Evolutionary conservation across 306 rosid genomes (phyloP).

Genomic region (barrel medic (Medicago truncatula)): MtrunA17r5.0-ANR NC_053049.1:37465001-37465500

Average conservation of each 20-base stretch:
- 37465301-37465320: conserved; percentile 90
- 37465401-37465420: conserved; percentile 28
- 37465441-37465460: conserved; percentile 76
- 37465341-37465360: conserved; percentile 52
- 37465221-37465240: too few relatives aligned
- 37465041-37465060: conserved; percentile 61
- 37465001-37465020: neutral
- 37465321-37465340: conserved; percentile 78
- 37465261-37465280: conserved; percentile 39
- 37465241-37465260: neutral
- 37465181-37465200: neutral
- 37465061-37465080: conserved; percentile 63
- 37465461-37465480: conserved; percentile 92
- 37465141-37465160: conserved; percentile 63
- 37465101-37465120: conserved; percentile 71
- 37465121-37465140: conserved; percentile 70
- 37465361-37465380: conserved; percentile 14
- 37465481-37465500: conserved; percentile 57
- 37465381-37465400: conserved; percentile 22
- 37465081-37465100: conserved; percentile 89
- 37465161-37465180: conserved; percentile 75
- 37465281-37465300: conserved; percentile 70
- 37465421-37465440: conserved; percentile 47
- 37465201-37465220: neutral
- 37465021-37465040: neutral